phyloP scores from a whole-genome alignment of 2,329 filamentous ascomycete genomes.

The Beauveria asiatica region DNA sequence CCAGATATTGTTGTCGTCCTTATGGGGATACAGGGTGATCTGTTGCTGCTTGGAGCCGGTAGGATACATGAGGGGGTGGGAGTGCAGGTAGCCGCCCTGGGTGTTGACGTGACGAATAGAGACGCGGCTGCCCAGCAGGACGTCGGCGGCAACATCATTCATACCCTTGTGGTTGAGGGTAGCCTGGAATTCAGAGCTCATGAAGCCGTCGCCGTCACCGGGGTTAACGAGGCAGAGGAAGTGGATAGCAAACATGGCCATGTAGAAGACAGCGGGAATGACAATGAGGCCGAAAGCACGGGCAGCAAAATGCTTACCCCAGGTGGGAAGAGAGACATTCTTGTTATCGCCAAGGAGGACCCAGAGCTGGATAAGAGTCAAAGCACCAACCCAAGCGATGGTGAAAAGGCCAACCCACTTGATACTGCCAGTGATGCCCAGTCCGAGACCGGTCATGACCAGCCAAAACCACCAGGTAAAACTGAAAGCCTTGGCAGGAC shows the following conservation, averaged over 20 bases:
- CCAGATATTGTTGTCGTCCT: slow-evolving; percentile 97
- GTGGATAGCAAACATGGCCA: slow-evolving; percentile 95
- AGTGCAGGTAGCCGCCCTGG: slow-evolving; percentile 95
- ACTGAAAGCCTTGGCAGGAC: slow-evolving; percentile 78
- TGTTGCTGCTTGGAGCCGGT: slow-evolving; percentile 97
- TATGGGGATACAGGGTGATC: slow-evolving; percentile 96
- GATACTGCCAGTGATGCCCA: slow-evolving; percentile 87
- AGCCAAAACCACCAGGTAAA: slow-evolving; percentile 99
- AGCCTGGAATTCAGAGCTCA: slow-evolving; percentile 98
- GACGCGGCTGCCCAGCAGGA: slow-evolving; percentile 80
- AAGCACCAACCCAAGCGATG: slow-evolving; percentile 90
- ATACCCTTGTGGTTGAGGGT: slow-evolving; percentile 95
- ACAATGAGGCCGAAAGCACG: slow-evolving; percentile 85
- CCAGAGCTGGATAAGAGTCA: slow-evolving; percentile 92
- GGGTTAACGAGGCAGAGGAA: slow-evolving; percentile 90
- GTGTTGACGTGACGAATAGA: slow-evolving; percentile 91
- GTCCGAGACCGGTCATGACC: slow-evolving; percentile 70
- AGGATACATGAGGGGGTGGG: slow-evolving; percentile 95
- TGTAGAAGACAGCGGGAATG: slow-evolving; percentile 83
- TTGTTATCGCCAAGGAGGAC: slow-evolving; percentile 82
- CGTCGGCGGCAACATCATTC: slow-evolving; percentile 88
- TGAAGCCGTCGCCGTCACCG: slow-evolving; percentile 96
- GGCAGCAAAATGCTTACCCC: slow-evolving; percentile 90
- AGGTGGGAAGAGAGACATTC: slow-evolving; percentile 76
- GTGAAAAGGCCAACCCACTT: slow-evolving; percentile 99